Evolutionary conservation across 2,329 filamentous ascomycete genomes (phyloP).

Genomic region (Pseudovirgaria hyperparasitica): DNA sequence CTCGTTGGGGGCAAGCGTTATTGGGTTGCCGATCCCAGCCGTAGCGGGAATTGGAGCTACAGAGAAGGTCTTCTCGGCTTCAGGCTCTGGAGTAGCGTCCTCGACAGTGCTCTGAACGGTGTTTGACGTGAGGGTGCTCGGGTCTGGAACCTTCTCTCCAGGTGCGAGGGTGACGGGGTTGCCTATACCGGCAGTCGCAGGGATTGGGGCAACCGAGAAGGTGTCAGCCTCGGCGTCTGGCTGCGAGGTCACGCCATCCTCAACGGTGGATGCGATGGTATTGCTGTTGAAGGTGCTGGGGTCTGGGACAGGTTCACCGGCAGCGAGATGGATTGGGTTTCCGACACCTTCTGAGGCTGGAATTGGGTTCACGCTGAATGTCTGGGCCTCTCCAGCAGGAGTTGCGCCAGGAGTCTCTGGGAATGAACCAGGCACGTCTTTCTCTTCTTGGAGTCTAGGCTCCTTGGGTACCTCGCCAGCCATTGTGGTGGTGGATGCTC

Average conservation of each 20-base stretch:
- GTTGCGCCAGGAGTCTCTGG: constrained; percentile 55
- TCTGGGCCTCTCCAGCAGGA: constrained; percentile 25
- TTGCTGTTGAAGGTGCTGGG: constrained; percentile 50
- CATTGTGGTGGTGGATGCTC: constrained; percentile 58
- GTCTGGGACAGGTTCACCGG: constrained; percentile 71
- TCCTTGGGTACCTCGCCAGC: constrained; percentile 56
- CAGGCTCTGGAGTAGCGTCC: too few relatives aligned
- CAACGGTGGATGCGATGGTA: constrained; percentile 51
- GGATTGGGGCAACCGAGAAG: constrained; percentile 46
- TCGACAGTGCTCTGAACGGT: constrained; percentile 48
- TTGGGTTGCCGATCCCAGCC: constrained; percentile 52
- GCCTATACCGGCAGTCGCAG: constrained; percentile 44
- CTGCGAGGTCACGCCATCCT: constrained; percentile 18
- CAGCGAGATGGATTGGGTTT: constrained; percentile 67
- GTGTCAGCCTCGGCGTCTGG: constrained; percentile 20
- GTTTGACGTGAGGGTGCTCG: constrained; percentile 50
- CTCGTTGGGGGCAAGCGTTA: constrained; percentile 61
- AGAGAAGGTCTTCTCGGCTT: constrained; percentile 34
- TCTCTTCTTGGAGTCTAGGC: constrained; percentile 13
- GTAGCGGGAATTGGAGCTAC: constrained; percentile 43
- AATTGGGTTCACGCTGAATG: constrained; percentile 45
- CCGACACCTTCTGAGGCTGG: constrained; percentile 46
- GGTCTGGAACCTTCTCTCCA: constrained; percentile 67
- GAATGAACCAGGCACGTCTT: constrained; percentile 51
- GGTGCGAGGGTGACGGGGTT: constrained; percentile 73